These are phyloP conservation scores for Hygrocybe punicea DNA, from an alignment of 768 basidiomycete genomes.

Conservation along the genomic window DNA sequence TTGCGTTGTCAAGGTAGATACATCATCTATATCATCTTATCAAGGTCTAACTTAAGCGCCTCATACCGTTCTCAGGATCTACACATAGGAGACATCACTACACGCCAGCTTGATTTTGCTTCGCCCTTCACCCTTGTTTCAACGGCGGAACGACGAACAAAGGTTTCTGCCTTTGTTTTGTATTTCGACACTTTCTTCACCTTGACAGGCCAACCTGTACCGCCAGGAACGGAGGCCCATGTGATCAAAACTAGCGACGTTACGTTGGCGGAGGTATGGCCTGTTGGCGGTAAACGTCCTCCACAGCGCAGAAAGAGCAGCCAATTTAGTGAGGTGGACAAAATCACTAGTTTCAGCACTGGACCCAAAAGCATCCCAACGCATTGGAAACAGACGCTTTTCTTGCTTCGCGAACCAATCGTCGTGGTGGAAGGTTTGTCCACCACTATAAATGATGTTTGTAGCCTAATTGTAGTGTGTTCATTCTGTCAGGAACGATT, in stretches of 20 bases:
- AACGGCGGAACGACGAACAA: constrained; percentile 54
- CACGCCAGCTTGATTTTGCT: constrained; percentile 75
- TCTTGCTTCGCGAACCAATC: constrained; percentile 79
- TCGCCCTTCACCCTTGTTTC: constrained; percentile 75
- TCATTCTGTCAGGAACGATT: constrained; percentile 51
- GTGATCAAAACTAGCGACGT: constrained; percentile 56
- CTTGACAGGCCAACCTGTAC: constrained; percentile 47
- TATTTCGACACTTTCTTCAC: constrained; percentile 97
- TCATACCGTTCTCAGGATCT: constrained; percentile 58
- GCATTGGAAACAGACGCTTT: constrained; percentile 96
- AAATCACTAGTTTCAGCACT: constrained; percentile 80
- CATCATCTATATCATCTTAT: background rate
- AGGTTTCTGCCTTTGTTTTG: constrained; percentile 75
- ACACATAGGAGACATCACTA: constrained; percentile 57
- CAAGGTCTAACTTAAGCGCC: background rate
- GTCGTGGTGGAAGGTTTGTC: constrained; percentile 66
- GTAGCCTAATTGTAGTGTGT: too few species aligned
- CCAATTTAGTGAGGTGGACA: constrained; percentile 37
- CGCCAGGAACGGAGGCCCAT: constrained; percentile 51
- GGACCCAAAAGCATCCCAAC: constrained; percentile 84
- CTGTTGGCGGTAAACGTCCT: constrained; percentile 63
- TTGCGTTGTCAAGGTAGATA: constrained; percentile 60
- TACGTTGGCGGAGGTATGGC: constrained; percentile 77
- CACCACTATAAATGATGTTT: background rate
- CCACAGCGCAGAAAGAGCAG: constrained; percentile 58